phyloP scores from a whole-genome alignment of 106 monocot genomes.

The Gastrodia elata region DNA sequence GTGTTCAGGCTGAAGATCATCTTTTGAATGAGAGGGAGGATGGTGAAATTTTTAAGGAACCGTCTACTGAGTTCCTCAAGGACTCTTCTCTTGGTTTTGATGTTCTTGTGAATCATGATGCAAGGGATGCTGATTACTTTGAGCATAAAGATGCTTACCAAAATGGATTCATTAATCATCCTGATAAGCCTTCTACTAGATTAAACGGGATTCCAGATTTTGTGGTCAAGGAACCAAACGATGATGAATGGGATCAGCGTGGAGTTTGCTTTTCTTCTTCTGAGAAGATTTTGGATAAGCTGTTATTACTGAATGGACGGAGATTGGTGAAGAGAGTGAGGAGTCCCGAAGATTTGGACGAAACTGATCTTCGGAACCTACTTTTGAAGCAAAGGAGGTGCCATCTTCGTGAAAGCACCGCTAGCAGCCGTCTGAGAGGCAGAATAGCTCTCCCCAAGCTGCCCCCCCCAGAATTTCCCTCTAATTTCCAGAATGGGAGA shows the following conservation, averaged over 20 bases:
- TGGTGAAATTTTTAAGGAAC: neutral
- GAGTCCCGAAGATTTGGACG: slow-evolving; percentile 21
- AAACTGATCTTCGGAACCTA: slow-evolving; percentile 60
- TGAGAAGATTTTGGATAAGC: slow-evolving; percentile 26
- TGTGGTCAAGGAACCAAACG: neutral
- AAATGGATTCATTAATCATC: neutral
- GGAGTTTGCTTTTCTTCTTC: slow-evolving; percentile 13
- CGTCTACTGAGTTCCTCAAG: slow-evolving; percentile 29
- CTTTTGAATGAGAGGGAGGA: neutral
- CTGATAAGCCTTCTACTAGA: neutral
- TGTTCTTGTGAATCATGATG: slow-evolving; percentile 26
- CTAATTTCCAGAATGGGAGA: slow-evolving; percentile 14
- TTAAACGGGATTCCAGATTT: neutral
- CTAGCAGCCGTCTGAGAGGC: slow-evolving; percentile 56
- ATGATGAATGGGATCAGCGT: neutral
- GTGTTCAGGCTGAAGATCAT: neutral
- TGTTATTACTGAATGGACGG: slow-evolving; percentile 18
- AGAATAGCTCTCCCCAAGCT: slow-evolving; percentile 62
- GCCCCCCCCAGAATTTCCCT: slow-evolving; percentile 11
- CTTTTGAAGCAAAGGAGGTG: slow-evolving; percentile 58
- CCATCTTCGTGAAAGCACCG: slow-evolving; percentile 8
- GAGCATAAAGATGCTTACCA: slow-evolving; percentile 29
- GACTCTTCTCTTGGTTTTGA: slow-evolving; percentile 81
- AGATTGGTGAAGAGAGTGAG: slow-evolving; percentile 10
- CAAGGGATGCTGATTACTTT: slow-evolving; percentile 34